Evolutionary conservation across 2,329 filamentous ascomycete genomes (phyloP), one percentile per base, ranked within the genome.

Genomic region (Daldinia eschscholtzii): DNA sequence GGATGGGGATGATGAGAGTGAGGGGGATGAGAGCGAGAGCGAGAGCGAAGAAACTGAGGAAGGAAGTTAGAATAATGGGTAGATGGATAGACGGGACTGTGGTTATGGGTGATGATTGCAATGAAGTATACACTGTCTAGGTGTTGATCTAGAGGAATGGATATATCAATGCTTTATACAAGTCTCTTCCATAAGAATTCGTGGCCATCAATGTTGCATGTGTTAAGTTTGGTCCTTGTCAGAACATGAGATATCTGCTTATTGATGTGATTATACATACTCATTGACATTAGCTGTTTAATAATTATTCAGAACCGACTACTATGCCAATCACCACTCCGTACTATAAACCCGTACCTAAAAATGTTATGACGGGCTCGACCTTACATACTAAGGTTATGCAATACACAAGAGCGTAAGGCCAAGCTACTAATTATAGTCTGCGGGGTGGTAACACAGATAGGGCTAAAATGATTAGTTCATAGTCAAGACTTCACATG

Each of bases 1-100:
- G 0, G 74, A 76, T 9, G 75, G 70, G 3, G 73, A 69, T 6
- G 68, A 70, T 5, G 61, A 70, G 9, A 20, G 23, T 5, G 59
- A 55, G n/a, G 60, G 15, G 6, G 33, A 13, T 23, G 39, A 30
- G 28, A 50, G 18, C 28, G 46, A 23, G 37, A 52, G 26, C 53
- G 18, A 33, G 33, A 46, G 55, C 18, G 50, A 52, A 44, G 64
- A 41, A 12, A 15, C 1, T 9, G 56, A 37, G 30, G 30, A 26
- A 2, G 42, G 6, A 33, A 35, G 13, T 33, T 52, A 64, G 65
- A 28, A 59, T 26, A 23, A 59, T 26, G 53, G 18, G 15, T 60
- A 12, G 13, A 37, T 42, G 48, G 41, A 37, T 60, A 9, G 20
- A n/a, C n/a, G n/a, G n/a, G n/a, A n/a, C n/a, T n/a, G n/a, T n/a